Percentiles rank a stretch among this genome's conserved stretches.
Evolutionary conservation across 305 asterid species (phyloP).

Genomic region (Fraxinus floribunda): DNA sequence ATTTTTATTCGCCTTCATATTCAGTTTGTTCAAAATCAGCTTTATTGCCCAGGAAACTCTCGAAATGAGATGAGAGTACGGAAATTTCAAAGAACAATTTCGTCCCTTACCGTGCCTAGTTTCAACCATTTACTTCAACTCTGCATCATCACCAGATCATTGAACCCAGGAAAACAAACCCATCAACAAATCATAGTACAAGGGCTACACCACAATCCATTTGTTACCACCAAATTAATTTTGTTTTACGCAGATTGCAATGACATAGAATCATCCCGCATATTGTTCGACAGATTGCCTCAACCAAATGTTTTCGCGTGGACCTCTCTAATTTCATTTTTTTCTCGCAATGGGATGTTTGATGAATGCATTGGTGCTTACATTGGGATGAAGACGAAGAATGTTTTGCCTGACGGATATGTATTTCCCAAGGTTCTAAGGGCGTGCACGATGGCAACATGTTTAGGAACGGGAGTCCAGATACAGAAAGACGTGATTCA

Average conservation of each 20-base stretch:
- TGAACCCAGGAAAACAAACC: slow-evolving; percentile 31
- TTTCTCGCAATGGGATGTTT: slow-evolving; percentile 8
- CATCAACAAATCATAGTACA: slow-evolving; percentile 33
- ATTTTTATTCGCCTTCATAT: neutral
- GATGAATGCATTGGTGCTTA: slow-evolving; percentile 27
- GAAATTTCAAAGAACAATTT: neutral
- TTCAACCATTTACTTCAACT: slow-evolving; percentile 29
- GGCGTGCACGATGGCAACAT: slow-evolving; percentile 19
- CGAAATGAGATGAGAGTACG: neutral
- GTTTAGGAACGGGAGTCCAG: slow-evolving; percentile 28
- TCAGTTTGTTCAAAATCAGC: neutral
- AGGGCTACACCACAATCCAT: slow-evolving; percentile 20
- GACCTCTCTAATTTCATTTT: neutral
- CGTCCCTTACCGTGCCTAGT: neutral
- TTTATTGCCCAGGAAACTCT: neutral
- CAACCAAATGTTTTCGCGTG: neutral
- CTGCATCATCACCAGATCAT: neutral
- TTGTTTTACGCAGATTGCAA: slow-evolving; percentile 28
- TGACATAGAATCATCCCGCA: slow-evolving; percentile 23
- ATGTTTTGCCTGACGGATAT: slow-evolving; percentile 33
- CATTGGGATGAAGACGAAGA: slow-evolving; percentile 32
- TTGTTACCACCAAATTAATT: slow-evolving; percentile 33
- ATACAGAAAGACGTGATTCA: slow-evolving; percentile 38
- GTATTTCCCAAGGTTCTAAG: slow-evolving; percentile 39
- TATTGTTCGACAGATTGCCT: neutral